Base-by-base conservation (phyloP, 352 stramenopile genomes). In the Globisporangium cederbergense region DNA sequence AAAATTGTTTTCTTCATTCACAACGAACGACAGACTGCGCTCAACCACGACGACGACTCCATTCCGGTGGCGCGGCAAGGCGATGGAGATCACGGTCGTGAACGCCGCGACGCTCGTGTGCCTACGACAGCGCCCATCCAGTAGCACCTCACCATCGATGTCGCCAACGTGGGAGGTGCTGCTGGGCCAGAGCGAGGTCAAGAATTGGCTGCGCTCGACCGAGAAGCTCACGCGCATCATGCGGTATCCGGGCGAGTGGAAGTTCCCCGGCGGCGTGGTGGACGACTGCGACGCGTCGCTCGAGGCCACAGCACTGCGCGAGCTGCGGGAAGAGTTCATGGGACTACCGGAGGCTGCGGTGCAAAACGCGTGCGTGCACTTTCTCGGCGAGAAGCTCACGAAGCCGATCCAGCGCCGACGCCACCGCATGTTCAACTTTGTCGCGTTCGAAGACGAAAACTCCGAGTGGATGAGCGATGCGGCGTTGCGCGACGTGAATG, bases 351-450 rank as follows among this genome's bases (percentile, higher is more conserved):
- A 58, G 4, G 45, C 46, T 28, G 62, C 72, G 2, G 46, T 60
- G 4, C 25, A 36, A 8, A 43, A 49, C 7, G 68, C 75, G 3
- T 36, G 51, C 10, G 53, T 79, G 18, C 71, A 78, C 40, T 86
- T 79, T 46, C 59, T 81, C 38, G 64, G 68, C 14, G 64, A 76
- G n/a, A 82, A 84, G 53, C 56, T 80, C 51, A 89, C 79, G 42
- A 63, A 74, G 4, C 62, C 76, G 8, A 75, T 89, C 56, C 73
- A 82, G 54, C 57, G 56, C 3, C 65, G 64, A 16, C 76, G 78
- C 45, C 73, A 88, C 64, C 68, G 75, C 58, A 89, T 89, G 79
- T 76, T 85, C 68, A 89, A 89, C 60, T 89, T 89, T 61, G 69
- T 88, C 0, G 76, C 76, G 7, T 78, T 89, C n/a, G 67, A 74